Evolutionary conservation across 768 basidiomycete species (phyloP), one percentile per base, ranked within the genome.

Genomic region (Harrya chromipes): DNA sequence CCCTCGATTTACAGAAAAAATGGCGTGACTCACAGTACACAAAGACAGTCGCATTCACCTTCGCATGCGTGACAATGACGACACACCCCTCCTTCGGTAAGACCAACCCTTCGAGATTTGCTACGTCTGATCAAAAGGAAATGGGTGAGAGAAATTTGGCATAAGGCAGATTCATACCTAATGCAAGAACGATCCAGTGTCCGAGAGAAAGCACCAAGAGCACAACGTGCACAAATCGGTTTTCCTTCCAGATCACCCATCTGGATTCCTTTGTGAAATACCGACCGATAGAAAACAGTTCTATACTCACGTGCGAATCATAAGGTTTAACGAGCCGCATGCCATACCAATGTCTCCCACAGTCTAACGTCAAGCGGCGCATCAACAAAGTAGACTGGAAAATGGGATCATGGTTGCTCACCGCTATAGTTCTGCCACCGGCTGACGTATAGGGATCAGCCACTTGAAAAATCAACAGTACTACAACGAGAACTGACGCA

Each of bases 191-290:
- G 14, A 44, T 38, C 66, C 65, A 68, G 12, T 66, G 66, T 9
- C 55, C 64, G 10, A 56, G 6, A 10, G 52, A 20, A 16, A 56
- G 13, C 0, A 52, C 1, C 29, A 51, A 10, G 1, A 68, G 31
- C 13, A 66, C 13, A 4, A 20, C 1, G 27, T 61, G 53, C n/a
- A 68, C 55, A 4, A 34, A 29, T 34, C 36, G 46, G 4, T 56
- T 52, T 9, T 40, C 45, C 33, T 41, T 66, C 65, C 66, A 66
- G 38, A 66, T 55, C 26, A 61, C 41, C 64, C 66, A 66, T 50
- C 66, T 68, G 36, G 10, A 12, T 7, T 33, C 6, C 11, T 14
- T 49, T 17, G 40, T 44, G 29, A 54, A 38, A 41, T 7, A 1
- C 12, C 7, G 19, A 10, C 2, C 6, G 7, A 34, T 1, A 19